Conservation (phyloP, 352 stramenopile species). For the Globisporangium recalcitrans region DNA sequence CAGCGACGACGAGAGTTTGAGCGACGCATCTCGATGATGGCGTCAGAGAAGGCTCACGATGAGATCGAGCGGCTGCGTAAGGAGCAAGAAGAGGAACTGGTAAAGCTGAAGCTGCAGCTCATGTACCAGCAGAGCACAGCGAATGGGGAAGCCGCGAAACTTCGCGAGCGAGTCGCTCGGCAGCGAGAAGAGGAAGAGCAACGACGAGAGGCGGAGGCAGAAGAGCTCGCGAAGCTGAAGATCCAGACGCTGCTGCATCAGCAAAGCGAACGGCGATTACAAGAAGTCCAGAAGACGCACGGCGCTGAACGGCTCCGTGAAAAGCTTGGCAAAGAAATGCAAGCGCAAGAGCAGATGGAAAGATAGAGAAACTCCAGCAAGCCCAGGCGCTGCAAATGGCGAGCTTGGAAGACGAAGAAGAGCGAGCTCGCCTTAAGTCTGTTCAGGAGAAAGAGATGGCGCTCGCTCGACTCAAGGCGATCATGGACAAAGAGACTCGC, state of each 20-base stretch:
- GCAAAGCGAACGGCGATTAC: constrained; percentile 32
- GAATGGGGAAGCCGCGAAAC: constrained; percentile 36
- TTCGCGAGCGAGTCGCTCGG: constrained; percentile 37
- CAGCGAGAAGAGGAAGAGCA: constrained; percentile 44
- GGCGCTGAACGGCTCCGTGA: constrained; percentile 38
- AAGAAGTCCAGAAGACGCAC: constrained; percentile 29
- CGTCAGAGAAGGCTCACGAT: constrained; percentile 70
- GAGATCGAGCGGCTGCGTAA: constrained; percentile 71
- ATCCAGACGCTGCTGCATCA: constrained; percentile 59
- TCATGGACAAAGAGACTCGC: constrained; percentile 71
- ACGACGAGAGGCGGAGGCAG: constrained; percentile 39
- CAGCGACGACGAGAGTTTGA: constrained; percentile 65
- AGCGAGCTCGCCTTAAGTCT: constrained; percentile 46
- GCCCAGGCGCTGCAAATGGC: constrained; percentile 47
- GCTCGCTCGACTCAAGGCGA: constrained; percentile 48
- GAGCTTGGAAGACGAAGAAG: constrained; percentile 49
- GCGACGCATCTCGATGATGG: constrained; percentile 74
- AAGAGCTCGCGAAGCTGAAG: constrained; percentile 48
- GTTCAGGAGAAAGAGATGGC: constrained; percentile 68
- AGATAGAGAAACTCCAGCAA: constrained; percentile 41
- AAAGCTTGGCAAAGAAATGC: constrained; percentile 36
- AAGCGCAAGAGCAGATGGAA: constrained; percentile 32
- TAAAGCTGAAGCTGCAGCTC: constrained; percentile 60
- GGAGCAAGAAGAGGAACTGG: constrained; percentile 70
- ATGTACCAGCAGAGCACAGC: constrained; percentile 47